Evolutionary conservation across 768 basidiomycete species (phyloP).

Genomic region (Cystofilobasidium macerans): DNA sequence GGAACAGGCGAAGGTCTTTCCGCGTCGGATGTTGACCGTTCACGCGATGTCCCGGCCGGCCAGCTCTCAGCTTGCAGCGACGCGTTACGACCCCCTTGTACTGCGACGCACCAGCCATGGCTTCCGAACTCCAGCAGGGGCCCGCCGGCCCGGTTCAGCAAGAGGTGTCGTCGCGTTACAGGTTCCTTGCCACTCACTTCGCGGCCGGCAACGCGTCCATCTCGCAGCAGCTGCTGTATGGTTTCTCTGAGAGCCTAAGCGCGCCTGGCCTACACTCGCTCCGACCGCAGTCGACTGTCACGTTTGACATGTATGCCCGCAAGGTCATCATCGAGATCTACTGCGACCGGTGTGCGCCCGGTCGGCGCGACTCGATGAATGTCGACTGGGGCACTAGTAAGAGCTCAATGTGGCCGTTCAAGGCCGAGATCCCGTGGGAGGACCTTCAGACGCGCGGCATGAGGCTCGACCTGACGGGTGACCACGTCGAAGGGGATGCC

Average conservation of each 20-base stretch:
- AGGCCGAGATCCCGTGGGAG: slow-evolving; percentile 11
- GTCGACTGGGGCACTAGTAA: background rate
- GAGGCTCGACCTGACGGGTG: slow-evolving; percentile 1
- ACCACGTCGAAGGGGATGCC: background rate
- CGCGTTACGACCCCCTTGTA: too few relatives aligned
- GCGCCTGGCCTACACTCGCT: background rate
- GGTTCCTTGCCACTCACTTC: slow-evolving; percentile 6
- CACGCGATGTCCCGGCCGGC: too few relatives aligned
- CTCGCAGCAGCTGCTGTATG: slow-evolving; percentile 10
- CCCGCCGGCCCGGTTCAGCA: background rate
- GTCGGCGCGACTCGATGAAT: background rate
- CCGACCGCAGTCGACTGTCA: slow-evolving; percentile 1
- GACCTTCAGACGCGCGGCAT: slow-evolving; percentile 14
- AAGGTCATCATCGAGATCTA: slow-evolving; percentile 12
- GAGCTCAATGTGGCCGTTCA: background rate
- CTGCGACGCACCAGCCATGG: background rate
- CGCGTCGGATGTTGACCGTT: too few relatives aligned
- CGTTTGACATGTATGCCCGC: background rate
- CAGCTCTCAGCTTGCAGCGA: too few relatives aligned
- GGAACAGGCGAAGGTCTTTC: too few relatives aligned
- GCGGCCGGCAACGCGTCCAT: slow-evolving; percentile 5
- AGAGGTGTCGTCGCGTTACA: background rate
- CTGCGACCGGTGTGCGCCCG: slow-evolving; percentile 1
- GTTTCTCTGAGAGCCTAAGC: background rate
- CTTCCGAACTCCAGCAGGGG: background rate